Conservation (phyloP, 1,139 yeast species). For the Taphrina betulina region DNA sequence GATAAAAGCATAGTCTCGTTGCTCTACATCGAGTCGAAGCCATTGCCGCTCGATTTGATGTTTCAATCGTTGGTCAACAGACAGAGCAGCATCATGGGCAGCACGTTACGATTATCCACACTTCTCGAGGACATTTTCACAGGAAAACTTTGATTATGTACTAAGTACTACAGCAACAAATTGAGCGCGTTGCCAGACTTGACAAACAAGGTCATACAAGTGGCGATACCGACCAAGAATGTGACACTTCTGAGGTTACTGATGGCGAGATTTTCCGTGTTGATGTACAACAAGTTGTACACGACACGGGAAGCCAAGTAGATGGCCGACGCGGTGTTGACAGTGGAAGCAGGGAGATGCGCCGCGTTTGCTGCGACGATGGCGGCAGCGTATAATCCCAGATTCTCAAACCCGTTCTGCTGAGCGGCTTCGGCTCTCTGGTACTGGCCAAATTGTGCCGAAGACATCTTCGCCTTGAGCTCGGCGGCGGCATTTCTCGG, state of each 20-base stretch:
- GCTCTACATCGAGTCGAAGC: constrained; percentile 25
- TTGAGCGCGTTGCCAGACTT: constrained; percentile 29
- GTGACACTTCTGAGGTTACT: constrained; percentile 2
- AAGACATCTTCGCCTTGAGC: constrained; percentile 20
- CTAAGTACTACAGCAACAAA: constrained; percentile 5
- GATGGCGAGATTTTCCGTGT: constrained; percentile 10
- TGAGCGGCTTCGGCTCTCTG: constrained; percentile 31
- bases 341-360: constrained; percentile 10
- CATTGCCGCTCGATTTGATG: constrained; percentile 20
- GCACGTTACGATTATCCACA: constrained; percentile 13
- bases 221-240: constrained; percentile 21
- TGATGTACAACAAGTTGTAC: constrained; percentile 27
- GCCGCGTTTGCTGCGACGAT: constrained; percentile 27
- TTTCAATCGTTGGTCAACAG: constrained; percentile 27
- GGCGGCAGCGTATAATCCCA: constrained; percentile 19
- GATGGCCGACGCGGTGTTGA: constrained; percentile 8
- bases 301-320: constrained; percentile 25
- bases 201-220: constrained; percentile 26
- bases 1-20: not conserved
- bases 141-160: not conserved
- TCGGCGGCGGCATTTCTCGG: constrained; percentile 16
- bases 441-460: constrained; percentile 12
- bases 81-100: constrained; percentile 28
- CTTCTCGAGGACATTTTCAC: constrained; percentile 13
- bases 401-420: constrained; percentile 26